phyloP scores from a whole-genome alignment of 2,329 filamentous ascomycete species.

The Aspergillus versicolor region DNA sequence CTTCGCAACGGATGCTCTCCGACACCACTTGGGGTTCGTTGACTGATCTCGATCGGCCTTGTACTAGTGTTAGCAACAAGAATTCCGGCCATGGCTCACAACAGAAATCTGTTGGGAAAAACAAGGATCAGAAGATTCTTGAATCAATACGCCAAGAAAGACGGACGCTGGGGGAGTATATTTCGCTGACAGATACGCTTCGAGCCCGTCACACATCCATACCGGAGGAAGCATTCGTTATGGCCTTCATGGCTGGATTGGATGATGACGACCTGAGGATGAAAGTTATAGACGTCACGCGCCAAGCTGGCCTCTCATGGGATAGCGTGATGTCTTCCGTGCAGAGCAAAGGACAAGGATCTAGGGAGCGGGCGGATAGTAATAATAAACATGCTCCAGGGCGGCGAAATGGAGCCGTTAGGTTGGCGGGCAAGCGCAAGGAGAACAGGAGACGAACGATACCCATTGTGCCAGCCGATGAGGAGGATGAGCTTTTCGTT shows the following conservation, averaged over 20 bases:
- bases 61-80: background rate
- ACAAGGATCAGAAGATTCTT: background rate
- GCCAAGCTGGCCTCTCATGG: constrained; percentile 30
- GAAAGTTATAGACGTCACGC: constrained; percentile 23
- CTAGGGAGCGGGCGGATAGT: background rate
- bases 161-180: constrained; percentile 26
- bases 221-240: constrained; percentile 24
- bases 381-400: background rate
- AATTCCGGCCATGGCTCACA: background rate
- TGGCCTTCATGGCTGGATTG: constrained; percentile 34
- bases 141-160: background rate
- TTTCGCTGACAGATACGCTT: constrained; percentile 22
- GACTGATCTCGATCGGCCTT: background rate
- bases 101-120: background rate
- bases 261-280: constrained; percentile 17
- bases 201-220: constrained; percentile 16
- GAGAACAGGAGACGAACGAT: constrained; percentile 25
- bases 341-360: constrained; percentile 1
- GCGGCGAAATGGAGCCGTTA: background rate
- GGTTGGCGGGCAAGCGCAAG: background rate
- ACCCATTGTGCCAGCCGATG: constrained; percentile 29
- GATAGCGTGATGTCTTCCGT: constrained; percentile 11
- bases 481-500: constrained; percentile 24
- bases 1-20: constrained; percentile 2
- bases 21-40: constrained; percentile 16